A percentile compares a stretch with the other conserved stretches of the same genome.
These are phyloP conservation scores for Gonium pectorale DNA, from an alignment of 139 green algal species.

Conservation along the genomic window DNA sequence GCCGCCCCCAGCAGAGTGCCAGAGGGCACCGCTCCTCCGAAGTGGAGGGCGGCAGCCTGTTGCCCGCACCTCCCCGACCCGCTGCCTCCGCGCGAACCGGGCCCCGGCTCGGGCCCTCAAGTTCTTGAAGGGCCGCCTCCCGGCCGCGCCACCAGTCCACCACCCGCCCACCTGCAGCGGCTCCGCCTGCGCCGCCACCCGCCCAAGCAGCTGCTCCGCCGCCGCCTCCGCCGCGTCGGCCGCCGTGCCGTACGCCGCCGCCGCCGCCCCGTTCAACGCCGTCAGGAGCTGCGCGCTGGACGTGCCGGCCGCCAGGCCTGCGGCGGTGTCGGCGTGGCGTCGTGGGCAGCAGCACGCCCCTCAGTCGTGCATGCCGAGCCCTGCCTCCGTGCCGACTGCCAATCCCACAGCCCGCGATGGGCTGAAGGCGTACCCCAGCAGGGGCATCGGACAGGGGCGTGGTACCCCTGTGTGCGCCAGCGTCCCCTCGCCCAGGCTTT, in stretches of 20 bases:
- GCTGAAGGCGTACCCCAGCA: too few relatives aligned
- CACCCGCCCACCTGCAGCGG: conserved; percentile 5
- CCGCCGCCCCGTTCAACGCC: conserved; percentile 15
- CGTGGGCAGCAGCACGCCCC: too few relatives aligned
- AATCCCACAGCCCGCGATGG: too few relatives aligned
- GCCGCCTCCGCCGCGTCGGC: background rate
- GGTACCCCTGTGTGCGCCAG: too few relatives aligned
- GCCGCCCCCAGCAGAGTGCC: too few relatives aligned
- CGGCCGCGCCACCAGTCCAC: background rate
- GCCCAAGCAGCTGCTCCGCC: background rate
- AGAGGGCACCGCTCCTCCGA: too few relatives aligned
- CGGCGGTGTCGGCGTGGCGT: background rate
- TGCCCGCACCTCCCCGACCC: background rate
- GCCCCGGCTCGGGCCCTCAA: background rate
- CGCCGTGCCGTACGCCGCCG: conserved; percentile 11
- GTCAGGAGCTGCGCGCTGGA: conserved; percentile 12
- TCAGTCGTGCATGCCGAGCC: too few relatives aligned
- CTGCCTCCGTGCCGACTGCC: too few relatives aligned
- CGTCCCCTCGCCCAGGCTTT: too few relatives aligned
- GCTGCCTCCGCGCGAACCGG: background rate
- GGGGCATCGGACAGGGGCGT: too few relatives aligned
- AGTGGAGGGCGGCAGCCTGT: too few relatives aligned
- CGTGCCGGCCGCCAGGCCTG: conserved; percentile 20
- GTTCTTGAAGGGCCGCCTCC: background rate
- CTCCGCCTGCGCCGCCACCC: background rate